A percentile compares a stretch with the other conserved stretches of the same genome.
Evolutionary conservation across 148 eudicot genomes (phyloP).

Genomic region (Rhododendron ferrugineum): DNA sequence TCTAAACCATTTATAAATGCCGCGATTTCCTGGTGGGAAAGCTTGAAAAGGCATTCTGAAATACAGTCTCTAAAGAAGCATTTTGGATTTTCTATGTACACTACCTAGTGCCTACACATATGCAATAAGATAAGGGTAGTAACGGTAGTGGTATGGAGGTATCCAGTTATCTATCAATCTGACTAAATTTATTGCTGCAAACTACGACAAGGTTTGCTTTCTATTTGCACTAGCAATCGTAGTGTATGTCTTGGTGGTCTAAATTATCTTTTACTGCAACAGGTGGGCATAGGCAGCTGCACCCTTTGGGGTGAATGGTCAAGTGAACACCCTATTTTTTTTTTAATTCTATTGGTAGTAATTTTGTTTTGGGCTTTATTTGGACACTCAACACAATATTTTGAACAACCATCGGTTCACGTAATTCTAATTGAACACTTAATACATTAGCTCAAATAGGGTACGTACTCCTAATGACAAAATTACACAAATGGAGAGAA

Average conservation of each 20-base stretch:
- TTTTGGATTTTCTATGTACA: neutral
- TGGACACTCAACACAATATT: too few relatives aligned
- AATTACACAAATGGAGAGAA: neutral
- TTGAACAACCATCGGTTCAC: neutral
- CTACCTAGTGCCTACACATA: neutral
- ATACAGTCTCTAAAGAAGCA: neutral
- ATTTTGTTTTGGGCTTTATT: neutral
- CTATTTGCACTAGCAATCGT: constrained; percentile 1
- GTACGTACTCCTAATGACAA: neutral
- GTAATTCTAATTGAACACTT: neutral
- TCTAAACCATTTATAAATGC: neutral
- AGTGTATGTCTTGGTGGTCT: neutral
- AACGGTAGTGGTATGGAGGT: neutral
- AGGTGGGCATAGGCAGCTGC: neutral
- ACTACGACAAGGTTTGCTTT: neutral
- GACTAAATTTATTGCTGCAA: neutral
- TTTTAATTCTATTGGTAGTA: neutral
- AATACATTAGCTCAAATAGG: neutral
- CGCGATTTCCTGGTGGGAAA: neutral
- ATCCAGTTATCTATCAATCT: neutral
- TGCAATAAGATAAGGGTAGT: neutral
- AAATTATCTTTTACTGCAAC: constrained; percentile 9
- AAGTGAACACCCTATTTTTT: neutral
- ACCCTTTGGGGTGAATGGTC: neutral
- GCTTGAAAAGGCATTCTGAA: neutral